Evolutionary conservation across 306 rosid species (phyloP).

Genomic region (Potentilla sterilis): DNA sequence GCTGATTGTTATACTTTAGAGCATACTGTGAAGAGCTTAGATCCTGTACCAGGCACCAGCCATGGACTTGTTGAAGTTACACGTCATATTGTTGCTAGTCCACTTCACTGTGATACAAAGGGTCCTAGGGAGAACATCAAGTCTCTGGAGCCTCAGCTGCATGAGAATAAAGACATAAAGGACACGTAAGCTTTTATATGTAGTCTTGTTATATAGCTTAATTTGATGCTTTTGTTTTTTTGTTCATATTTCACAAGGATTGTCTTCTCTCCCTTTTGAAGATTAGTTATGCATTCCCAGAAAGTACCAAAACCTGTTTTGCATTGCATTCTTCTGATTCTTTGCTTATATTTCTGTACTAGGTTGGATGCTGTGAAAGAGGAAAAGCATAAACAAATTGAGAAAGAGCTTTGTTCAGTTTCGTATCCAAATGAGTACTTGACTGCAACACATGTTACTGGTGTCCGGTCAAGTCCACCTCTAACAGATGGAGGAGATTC

Average conservation of each 20-base stretch:
- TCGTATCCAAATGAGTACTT: conserved; percentile 49
- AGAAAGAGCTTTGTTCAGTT: conserved; percentile 44
- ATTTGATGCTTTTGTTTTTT: neutral
- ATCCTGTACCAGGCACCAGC: conserved; percentile 24
- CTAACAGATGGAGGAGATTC: conserved; percentile 63
- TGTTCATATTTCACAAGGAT: neutral
- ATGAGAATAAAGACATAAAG: conserved; percentile 38
- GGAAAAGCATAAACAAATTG: conserved; percentile 32
- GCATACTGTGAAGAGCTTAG: conserved; percentile 26
- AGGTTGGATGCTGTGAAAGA: conserved; percentile 52
- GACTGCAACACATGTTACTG: conserved; percentile 44
- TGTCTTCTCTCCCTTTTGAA: neutral
- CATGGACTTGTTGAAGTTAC: conserved; percentile 23
- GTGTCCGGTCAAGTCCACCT: conserved; percentile 53
- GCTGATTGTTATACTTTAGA: conserved; percentile 36
- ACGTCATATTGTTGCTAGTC: conserved; percentile 33
- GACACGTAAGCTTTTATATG: conserved; percentile 51
- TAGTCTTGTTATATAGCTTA: neutral
- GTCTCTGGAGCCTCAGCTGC: conserved; percentile 38
- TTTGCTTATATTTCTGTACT: conserved; percentile 19
- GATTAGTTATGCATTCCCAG: neutral
- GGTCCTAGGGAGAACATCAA: conserved; percentile 33
- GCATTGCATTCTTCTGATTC: conserved; percentile 8
- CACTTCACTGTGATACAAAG: conserved; percentile 26
- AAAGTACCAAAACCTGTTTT: neutral